Evolutionary conservation across 345 rosid species (phyloP), one percentile per base, ranked within the genome.

Genomic region (Zanthoxylum bungeanum): DNA sequence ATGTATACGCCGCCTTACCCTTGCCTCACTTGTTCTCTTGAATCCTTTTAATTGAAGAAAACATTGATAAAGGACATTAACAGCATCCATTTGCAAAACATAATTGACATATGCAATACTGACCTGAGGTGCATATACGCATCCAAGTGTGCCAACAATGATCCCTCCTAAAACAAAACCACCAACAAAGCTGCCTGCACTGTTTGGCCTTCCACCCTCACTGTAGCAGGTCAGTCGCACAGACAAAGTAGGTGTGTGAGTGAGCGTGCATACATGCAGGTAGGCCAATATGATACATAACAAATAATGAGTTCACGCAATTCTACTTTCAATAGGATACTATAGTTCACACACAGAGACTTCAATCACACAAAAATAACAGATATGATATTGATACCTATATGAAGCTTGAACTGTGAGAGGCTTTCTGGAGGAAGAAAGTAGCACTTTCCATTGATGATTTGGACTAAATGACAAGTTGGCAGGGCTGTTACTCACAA

Each of bases 41-140:
- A n/a, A 56, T 9, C 53, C 30, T 19, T 34, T 72, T 19, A 36
- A 14, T 47, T 31, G 16, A 61, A 49, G 21, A 59, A 50, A 34
- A 57, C 9, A 64, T 42, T 31, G 58, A 52, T 3, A 42, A 61
- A 24, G 33, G 46, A 39, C 47, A 63, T 1, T 10, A 59, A 49
- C 40, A 68, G 34, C 25, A 70, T 25, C 63, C 37, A 68, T 75
- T 59, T 71, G 69, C 66, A 73, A 56, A 67, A 64, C 19, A 34
- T 37, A 31, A 37, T 49, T 53, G n/a, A 44, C 49, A 44, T 44
- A 44, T 44, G 7, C 25, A 10, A 39, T 16, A 70, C 61, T 7
- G 31, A 94, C 98, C 97, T 94, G 97, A 53, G 98, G 97, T 22
- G 98, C 97, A 64, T 84, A 94, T 33, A 92, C 97, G 79, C 97